Base-by-base conservation (phyloP, 331 rosid genomes). In the Acacia concinna region DNA sequence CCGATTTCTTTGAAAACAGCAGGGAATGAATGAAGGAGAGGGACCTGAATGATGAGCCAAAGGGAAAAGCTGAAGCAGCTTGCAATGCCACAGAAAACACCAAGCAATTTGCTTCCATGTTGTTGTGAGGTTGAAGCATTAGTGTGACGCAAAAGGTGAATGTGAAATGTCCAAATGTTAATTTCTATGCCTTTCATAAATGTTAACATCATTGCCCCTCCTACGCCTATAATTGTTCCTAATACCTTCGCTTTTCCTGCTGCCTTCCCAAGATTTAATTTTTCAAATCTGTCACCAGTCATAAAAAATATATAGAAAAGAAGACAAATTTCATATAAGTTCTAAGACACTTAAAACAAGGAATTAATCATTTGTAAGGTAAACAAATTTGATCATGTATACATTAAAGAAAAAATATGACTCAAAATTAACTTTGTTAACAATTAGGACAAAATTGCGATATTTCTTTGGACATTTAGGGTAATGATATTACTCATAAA, bases 171-270 rank as follows among this genome's bases (percentile, higher is more conserved):
- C 87, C 87, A 86, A 0, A 83, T 80, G 69, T 86, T 8, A 18
- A 86, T 63, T 66, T 83, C 71, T 25, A 51, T 30, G 2, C 87
- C 89, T 78, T 78, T 92, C 73, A 88, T 37, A 62, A 92, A 87
- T 0, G 92, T 91, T 27, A 95, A 65, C 46, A 91, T 3, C 93
- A 91, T 89, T 40, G 98, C 96, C 73, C 98, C 97, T 65, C 94
- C 91, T 20, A 94, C 85, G 69, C 98, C 95, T 38, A 79, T 31
- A 18, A 91, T 5, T 6, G 98, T 83, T 77, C 97, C 97, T 18
- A 83, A 20, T 74, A 91, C 79, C 77, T 90, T 95, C 0, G 96
- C 91, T 81, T 83, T 84, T 73, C 98, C 98, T 15, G 84, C 73
- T 25, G 70, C 65, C 54, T 66, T 86, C 34, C 78, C 68, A 46